Percentiles rank a stretch among this genome's conserved stretches.
These are phyloP conservation scores for Pyrenopolyporus hunteri DNA, from an alignment of 495 filamentous ascomycete species.

Conservation along the genomic window DNA sequence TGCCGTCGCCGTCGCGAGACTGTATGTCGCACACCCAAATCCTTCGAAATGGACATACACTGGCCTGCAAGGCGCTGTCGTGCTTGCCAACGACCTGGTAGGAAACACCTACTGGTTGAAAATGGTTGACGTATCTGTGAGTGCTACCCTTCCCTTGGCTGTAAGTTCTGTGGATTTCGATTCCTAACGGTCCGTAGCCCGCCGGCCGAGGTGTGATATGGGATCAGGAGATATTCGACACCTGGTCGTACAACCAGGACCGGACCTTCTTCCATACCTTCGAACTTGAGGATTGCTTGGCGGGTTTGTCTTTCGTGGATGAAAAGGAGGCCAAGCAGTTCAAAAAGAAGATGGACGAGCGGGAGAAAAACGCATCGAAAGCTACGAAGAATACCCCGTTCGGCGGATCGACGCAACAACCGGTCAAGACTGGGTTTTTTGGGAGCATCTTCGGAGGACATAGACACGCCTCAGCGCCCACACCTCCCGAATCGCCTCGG, in stretches of 20 bases:
- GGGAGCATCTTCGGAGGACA: constrained; percentile 74
- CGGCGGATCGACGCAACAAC: constrained; percentile 58
- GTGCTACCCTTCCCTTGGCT: constrained; percentile 40
- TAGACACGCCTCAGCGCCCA: constrained; percentile 66
- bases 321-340: constrained; percentile 97
- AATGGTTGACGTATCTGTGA: constrained; percentile 91
- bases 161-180: not conserved
- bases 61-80: constrained; percentile 89
- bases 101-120: constrained; percentile 97
- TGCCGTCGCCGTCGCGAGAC: constrained; percentile 87
- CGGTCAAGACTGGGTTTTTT: constrained; percentile 57
- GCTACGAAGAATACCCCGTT: constrained; percentile 80
- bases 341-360: constrained; percentile 90
- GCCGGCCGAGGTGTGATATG: constrained; percentile 88
- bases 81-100: constrained; percentile 90
- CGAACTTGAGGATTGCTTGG: constrained; percentile 88
- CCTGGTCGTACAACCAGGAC: constrained; percentile 93
- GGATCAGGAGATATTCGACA: constrained; percentile 98
- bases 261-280: constrained; percentile 97
- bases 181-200: constrained; percentile 59
- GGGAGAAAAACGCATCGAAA: constrained; percentile 92
- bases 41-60: constrained; percentile 90
- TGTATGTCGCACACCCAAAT: constrained; percentile 93
- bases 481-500: constrained; percentile 60
- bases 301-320: constrained; percentile 88